A percentile compares a stretch with the other conserved stretches of the same genome.
Evolutionary conservation across 2,329 filamentous ascomycete species (phyloP).

Genomic region (Ophiosphaerella narmari): DNA sequence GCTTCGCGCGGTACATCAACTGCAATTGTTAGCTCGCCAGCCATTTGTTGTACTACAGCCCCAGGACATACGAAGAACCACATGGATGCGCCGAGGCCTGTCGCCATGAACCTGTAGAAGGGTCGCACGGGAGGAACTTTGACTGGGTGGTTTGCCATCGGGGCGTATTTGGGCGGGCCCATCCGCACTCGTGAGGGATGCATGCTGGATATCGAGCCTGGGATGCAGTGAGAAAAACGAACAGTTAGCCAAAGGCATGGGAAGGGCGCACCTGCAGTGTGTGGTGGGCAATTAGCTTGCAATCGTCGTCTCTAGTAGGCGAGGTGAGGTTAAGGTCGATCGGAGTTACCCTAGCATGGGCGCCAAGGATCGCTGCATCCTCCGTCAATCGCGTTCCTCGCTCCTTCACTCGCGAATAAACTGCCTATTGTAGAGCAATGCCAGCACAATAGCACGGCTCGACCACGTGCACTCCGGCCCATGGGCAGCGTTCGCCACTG

Average conservation of each 20-base stretch:
- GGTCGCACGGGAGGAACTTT: conserved; percentile 66
- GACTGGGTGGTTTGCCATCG: conserved; percentile 55
- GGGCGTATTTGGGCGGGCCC: conserved; percentile 47
- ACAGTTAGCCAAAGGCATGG: no score
- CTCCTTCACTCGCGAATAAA: conserved; percentile 16
- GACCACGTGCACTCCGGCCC: conserved; percentile 5
- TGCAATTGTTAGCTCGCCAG: conserved; percentile 47
- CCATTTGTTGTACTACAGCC: not conserved
- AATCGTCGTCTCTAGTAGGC: conserved; percentile 16
- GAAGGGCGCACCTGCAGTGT: conserved; percentile 26
- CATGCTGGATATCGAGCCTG: conserved; percentile 34
- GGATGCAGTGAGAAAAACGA: conserved; percentile 5
- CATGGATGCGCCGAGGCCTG: conserved; percentile 90
- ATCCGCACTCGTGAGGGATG: conserved; percentile 34
- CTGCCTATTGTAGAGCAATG: conserved; percentile 14
- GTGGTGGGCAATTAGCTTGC: conserved; percentile 38
- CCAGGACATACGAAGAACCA: conserved; percentile 88
- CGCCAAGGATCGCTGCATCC: conserved; percentile 22
- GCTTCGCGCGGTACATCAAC: conserved; percentile 95
- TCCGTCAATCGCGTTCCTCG: conserved; percentile 22
- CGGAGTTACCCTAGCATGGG: conserved; percentile 18
- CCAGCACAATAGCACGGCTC: conserved; percentile 18
- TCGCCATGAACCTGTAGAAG: conserved; percentile 84
- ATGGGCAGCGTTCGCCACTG: conserved; percentile 30
- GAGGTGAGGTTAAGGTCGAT: conserved; percentile 33